Base-by-base conservation (phyloP, 768 basidiomycete species). In the Filobasidium floriforme region DNA sequence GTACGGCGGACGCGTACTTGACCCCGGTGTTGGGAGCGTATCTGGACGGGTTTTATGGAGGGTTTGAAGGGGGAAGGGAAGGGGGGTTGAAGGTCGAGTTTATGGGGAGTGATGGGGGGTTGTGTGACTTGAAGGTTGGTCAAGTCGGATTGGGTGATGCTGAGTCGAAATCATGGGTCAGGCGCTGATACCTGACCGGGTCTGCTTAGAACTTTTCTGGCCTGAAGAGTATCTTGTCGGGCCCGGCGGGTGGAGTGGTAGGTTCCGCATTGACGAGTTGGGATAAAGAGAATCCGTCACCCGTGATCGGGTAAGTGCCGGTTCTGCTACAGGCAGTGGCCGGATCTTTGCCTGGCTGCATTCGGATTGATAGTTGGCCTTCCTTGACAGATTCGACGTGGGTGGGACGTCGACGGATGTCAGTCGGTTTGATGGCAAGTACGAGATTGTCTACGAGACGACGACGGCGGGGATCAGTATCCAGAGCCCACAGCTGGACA, bases 321-420 rank as follows among this genome's bases (percentile, higher is more conserved):
- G 19, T n/a, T n/a, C 43, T 19, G 43, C 43, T 44, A 10, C 43
- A 44, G 19, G 43, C n/a, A n/a, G n/a, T n/a, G n/a, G n/a, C n/a
- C n/a, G n/a, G n/a, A n/a, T n/a, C n/a, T n/a, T n/a, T n/a, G n/a
- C n/a, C n/a, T n/a, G 43, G 43, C 43, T 44, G 19, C 10, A 10
- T 19, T 44, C 10, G 10, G 10, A 44, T 44, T 10, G 43, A 10
- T 44, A 44, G 19, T 44, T 19, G 43, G 19, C 10, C 10, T 10
- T 44, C 10, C 43, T 44, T 10, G 19, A 44, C 19, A 44, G 43
- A 44, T 65, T 65, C 52, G 63, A 65, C 37, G 63, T 65, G 4
- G 92, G 92, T 4, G 92, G 93, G 15, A 98, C 94, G 0, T 91
- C 89, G 0, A 96, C 93, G 0, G 93, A 98, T 73, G 93, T 96